Base-by-base conservation (phyloP, 2,329 filamentous ascomycete species). In the Dothiorella sarmentorum region DNA sequence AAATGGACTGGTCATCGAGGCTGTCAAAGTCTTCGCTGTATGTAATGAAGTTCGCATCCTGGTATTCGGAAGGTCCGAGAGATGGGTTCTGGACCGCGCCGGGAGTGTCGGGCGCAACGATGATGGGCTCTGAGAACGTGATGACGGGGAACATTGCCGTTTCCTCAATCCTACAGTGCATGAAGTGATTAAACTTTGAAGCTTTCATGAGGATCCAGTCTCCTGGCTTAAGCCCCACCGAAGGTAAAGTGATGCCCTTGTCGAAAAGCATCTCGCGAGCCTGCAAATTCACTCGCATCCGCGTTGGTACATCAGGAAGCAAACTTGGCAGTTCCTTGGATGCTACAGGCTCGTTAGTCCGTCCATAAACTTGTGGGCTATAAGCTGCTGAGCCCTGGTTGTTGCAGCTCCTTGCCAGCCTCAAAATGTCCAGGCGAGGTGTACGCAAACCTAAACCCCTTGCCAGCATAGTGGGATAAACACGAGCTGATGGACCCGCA, bases 21-120 rank as follows among this genome's bases (percentile, higher is more conserved):
- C 79, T 74, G 60, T 88, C 84, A 45, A 89, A 83, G 53, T 85
- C 81, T 13, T 76, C 70, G 55, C 80, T 71, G 65, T 85, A 88
- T 7, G 78, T 62, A 40, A 77, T 33, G 20, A 75, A 6, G 61
- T 67, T 2, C 71, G 74, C 4, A 64, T 58, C 3, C 56, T 61
- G 63, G 74, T 76, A 7, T 68, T 61, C 5, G 63, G 64, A 7
- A 43, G 31, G 13, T 7, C 18, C 33, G 13, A 3, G 13, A 7
- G 7, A 6, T 5, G 20, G 3, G 18, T 26, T 29, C n/a, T 29
- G 6, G 38, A 22, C 15, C 26, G n/a, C 11, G n/a, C 42, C 13
- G 13, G 7, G 2, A 7, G 3, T 26, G 3, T 33, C 33, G 15
- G 17, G 15, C 24, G 10, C 7, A 1, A 49, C 13, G 18, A 49